These are phyloP conservation scores for Penicillium sp. DNA, from an alignment of 2,329 filamentous ascomycete species.

Conservation along the genomic window DNA sequence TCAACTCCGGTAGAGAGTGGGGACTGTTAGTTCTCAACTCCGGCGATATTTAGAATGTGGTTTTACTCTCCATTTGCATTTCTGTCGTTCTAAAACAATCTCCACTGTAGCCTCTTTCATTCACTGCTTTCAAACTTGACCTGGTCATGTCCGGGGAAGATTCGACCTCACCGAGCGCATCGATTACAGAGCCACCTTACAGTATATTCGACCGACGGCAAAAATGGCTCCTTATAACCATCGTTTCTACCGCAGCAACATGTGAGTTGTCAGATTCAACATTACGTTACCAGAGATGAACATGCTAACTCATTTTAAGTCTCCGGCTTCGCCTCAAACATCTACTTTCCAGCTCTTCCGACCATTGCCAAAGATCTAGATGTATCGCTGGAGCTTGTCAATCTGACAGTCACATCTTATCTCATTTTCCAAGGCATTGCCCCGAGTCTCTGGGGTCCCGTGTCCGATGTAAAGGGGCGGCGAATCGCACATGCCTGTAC, in stretches of 20 bases:
- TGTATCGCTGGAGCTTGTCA: slow-evolving; percentile 37
- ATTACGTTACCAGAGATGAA: neutral
- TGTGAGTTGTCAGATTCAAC: slow-evolving; percentile 43
- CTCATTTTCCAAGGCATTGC: slow-evolving; percentile 43
- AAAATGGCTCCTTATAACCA: slow-evolving; percentile 44
- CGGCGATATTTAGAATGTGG: too few species aligned
- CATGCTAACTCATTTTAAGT: slow-evolving; percentile 16
- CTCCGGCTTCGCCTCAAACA: slow-evolving; percentile 43
- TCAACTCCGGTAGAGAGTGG: too few species aligned
- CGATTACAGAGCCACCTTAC: slow-evolving; percentile 32
- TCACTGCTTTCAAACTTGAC: too few species aligned
- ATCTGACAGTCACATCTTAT: slow-evolving; percentile 45
- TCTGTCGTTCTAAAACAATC: too few species aligned
- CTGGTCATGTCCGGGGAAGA: neutral
- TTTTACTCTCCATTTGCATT: too few species aligned
- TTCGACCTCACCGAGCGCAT: slow-evolving; percentile 1
- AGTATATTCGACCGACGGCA: slow-evolving; percentile 50
- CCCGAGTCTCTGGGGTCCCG: slow-evolving; percentile 39
- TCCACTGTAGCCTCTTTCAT: too few species aligned
- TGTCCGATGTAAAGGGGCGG: slow-evolving; percentile 41
- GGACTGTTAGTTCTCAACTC: too few species aligned
- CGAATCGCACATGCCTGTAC: slow-evolving; percentile 37
- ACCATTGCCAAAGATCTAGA: slow-evolving; percentile 39
- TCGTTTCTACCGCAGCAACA: slow-evolving; percentile 49
- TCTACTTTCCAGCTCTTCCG: slow-evolving; percentile 45